Percentiles rank a stretch among this genome's conserved stretches.
phyloP scores from a whole-genome alignment of 176 grass and related monocot species.

The Lolium rigidum region DNA sequence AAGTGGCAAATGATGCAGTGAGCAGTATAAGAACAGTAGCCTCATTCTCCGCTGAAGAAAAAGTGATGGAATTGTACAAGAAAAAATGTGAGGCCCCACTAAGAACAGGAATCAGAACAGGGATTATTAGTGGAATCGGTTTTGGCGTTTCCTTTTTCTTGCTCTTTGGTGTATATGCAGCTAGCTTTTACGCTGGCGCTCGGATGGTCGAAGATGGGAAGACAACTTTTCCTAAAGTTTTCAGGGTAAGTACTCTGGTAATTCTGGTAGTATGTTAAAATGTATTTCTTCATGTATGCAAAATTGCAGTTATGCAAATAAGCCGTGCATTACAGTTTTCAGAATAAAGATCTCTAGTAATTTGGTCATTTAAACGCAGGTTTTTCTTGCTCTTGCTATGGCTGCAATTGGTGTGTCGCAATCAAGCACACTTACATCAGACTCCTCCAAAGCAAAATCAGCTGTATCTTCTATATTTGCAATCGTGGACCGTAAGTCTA shows the following conservation, averaged over 20 bases:
- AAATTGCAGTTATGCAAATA: slow-evolving; percentile 25
- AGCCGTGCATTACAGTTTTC: slow-evolving; percentile 13
- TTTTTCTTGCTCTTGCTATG: slow-evolving; percentile 97
- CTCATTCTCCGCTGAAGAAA: slow-evolving; percentile 91
- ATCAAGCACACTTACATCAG: slow-evolving; percentile 89
- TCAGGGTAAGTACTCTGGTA: slow-evolving; percentile 55
- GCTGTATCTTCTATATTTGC: slow-evolving; percentile 89
- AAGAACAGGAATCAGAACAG: slow-evolving; percentile 71
- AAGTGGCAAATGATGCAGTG: slow-evolving; percentile 86
- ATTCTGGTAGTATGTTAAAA: slow-evolving; percentile 5
- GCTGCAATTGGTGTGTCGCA: slow-evolving; percentile 95
- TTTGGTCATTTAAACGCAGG: slow-evolving; percentile 49
- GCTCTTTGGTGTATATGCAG: slow-evolving; percentile 88
- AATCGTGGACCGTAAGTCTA: slow-evolving; percentile 88
- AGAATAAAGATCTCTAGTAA: slow-evolving; percentile 15
- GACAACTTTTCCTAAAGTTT: slow-evolving; percentile 94
- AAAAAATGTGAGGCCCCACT: slow-evolving; percentile 83
- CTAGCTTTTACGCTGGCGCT: slow-evolving; percentile 97
- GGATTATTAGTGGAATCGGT: slow-evolving; percentile 76
- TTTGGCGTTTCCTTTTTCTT: slow-evolving; percentile 92
- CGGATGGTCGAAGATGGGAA: slow-evolving; percentile 75
- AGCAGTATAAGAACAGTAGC: slow-evolving; percentile 87
- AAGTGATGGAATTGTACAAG: slow-evolving; percentile 76
- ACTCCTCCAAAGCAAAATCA: slow-evolving; percentile 89
- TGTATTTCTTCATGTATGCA: background rate